A percentile compares a stretch with the other conserved stretches of the same genome.
These are phyloP conservation scores for Eimeria praecox DNA, from an alignment of 169 alveolate genomes.

Conservation along the genomic window DNA sequence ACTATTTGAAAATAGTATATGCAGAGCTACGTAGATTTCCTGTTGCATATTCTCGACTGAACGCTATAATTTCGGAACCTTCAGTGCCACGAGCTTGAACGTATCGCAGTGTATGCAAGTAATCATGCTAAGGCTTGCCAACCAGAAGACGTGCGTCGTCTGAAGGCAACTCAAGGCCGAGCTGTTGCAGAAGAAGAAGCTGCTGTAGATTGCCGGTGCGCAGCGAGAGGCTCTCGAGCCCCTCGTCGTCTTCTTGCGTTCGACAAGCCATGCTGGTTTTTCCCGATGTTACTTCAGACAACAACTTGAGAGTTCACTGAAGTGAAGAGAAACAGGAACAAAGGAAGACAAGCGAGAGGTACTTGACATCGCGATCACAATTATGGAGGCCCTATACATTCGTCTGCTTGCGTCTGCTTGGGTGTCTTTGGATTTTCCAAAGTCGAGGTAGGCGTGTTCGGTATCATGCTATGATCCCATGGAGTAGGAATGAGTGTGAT, in stretches of 20 bases:
- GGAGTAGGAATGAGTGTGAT: neutral
- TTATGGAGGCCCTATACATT: neutral
- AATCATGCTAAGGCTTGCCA: constrained; percentile 23
- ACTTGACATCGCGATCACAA: no score
- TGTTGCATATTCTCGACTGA: neutral
- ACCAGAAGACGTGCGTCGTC: constrained; percentile 66
- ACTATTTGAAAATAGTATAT: neutral
- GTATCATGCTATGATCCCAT: neutral
- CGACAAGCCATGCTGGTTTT: neutral
- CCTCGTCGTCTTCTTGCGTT: constrained; percentile 20
- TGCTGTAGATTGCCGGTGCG: constrained; percentile 52
- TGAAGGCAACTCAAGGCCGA: constrained; percentile 49
- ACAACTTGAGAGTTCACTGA: neutral
- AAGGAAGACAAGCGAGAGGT: neutral
- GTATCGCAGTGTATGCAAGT: neutral
- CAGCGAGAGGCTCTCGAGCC: constrained; percentile 16
- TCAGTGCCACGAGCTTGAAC: neutral
- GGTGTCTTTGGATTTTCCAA: neutral
- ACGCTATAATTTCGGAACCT: neutral
- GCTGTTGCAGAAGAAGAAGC: constrained; percentile 26
- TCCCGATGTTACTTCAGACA: neutral
- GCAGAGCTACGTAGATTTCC: neutral
- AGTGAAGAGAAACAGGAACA: neutral
- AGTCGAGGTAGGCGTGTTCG: neutral
- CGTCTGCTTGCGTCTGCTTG: neutral